Conservation (phyloP, 305 asterid genomes). For the Ajuga reptans region DNA sequence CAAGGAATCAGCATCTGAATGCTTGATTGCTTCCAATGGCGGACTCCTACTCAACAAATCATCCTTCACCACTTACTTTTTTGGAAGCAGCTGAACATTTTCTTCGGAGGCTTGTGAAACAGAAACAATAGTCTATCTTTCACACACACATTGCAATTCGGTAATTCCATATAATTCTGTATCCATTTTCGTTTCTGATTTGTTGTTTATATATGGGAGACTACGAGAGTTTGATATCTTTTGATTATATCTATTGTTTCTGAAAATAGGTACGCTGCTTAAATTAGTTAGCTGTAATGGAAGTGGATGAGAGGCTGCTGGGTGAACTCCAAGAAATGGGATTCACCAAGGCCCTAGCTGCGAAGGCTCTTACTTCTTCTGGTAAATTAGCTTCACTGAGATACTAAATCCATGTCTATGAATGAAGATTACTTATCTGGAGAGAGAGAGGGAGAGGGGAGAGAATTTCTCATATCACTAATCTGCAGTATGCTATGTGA, state of each 20-base stretch:
- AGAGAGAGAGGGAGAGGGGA: no score
- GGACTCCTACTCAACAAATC: slow-evolving; percentile 21
- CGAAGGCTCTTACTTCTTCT: slow-evolving; percentile 45
- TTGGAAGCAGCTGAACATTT: neutral
- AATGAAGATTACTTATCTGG: no score
- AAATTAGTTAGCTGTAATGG: no score
- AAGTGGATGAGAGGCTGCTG: slow-evolving; percentile 42
- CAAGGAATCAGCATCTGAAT: slow-evolving; percentile 46
- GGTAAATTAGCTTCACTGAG: slow-evolving; percentile 33
- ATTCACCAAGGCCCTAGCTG: slow-evolving; percentile 48
- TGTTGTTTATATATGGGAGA: no score
- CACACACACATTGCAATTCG: neutral
- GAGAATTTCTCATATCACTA: no score
- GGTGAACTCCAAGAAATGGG: slow-evolving; percentile 64
- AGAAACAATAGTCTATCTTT: no score
- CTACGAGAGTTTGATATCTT: no score
- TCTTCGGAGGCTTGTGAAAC: neutral
- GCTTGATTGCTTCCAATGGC: slow-evolving; percentile 38
- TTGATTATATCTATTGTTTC: neutral
- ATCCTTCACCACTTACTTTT: slow-evolving; percentile 9
- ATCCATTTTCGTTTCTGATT: neutral
- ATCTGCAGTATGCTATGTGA: no score
- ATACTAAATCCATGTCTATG: neutral
- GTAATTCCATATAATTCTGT: neutral
- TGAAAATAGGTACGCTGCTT: neutral